Conservation (phyloP, 306 rosid genomes). For the Dalbergia cultrata region DNA sequence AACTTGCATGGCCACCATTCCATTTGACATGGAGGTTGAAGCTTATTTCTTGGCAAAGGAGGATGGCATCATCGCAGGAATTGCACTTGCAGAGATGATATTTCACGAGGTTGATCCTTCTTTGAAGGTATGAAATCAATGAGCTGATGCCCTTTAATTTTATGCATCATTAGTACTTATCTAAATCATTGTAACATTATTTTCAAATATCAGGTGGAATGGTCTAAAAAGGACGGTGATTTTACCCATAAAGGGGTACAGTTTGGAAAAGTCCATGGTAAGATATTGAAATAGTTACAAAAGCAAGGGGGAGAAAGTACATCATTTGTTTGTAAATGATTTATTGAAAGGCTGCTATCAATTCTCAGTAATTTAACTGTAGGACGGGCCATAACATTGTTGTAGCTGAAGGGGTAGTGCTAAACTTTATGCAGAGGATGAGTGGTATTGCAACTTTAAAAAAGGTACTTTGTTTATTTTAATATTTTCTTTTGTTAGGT, state of each 20-base stretch:
- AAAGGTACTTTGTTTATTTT: constrained; percentile 61
- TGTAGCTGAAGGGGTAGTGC: constrained; percentile 87
- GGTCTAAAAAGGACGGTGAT: constrained; percentile 89
- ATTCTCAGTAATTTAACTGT: constrained; percentile 45
- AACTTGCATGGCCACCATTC: constrained; percentile 87
- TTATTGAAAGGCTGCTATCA: constrained; percentile 31
- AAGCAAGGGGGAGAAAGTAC: constrained; percentile 6
- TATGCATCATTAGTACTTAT: constrained; percentile 40
- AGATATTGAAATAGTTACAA: constrained; percentile 23
- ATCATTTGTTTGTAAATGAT: constrained; percentile 37
- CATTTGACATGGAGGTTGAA: constrained; percentile 78
- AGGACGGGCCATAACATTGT: constrained; percentile 91
- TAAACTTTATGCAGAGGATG: constrained; percentile 98
- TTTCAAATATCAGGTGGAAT: constrained; percentile 75
- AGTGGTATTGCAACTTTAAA: constrained; percentile 96
- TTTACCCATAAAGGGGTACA: constrained; percentile 73
- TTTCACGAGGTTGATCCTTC: constrained; percentile 90
- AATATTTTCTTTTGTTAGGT: background rate
- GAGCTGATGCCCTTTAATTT: constrained; percentile 37
- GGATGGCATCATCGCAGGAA: constrained; percentile 86
- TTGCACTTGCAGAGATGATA: constrained; percentile 83
- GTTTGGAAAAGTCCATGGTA: constrained; percentile 90
- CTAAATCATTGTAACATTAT: constrained; percentile 29
- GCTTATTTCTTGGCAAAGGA: constrained; percentile 95
- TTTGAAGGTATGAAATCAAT: constrained; percentile 62